Base-by-base conservation (phyloP, 371 early-diverging fungal genomes). In the Apophysomyces sp. region DNA sequence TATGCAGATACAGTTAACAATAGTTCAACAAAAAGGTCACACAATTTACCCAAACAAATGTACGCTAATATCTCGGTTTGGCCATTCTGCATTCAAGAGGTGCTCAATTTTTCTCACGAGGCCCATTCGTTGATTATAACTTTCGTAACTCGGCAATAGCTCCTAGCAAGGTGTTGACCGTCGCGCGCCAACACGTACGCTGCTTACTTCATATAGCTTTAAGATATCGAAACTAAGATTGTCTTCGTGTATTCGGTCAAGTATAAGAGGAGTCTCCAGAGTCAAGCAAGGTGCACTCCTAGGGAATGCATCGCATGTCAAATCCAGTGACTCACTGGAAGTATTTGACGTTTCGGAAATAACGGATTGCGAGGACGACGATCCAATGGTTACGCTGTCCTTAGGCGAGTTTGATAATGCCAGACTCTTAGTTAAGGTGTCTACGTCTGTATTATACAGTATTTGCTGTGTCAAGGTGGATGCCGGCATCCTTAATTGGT, bases 41-140 rank as follows among this genome's bases (percentile, higher is more conserved):
- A 29, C 12, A 41, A 16, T 37, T 41, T 80, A 84, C 73, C 89
- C 89, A 73, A 89, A 89, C 40, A 89, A 70, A 64, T 87, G 81
- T 3, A 82, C 81, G 52, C 81, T 78, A 26, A 89, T 77, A 55
- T 86, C 78, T 39, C 72, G 74, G 49, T 67, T 73, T 6, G 85
- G 86, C 77, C 82, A 89, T 73, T 88, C 89, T 8, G 53, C 62
- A 49, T 79, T 78, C 62, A 89, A 64, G 4, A 89, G 61, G 5
- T 62, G 62, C 32, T 85, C 78, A 52, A 89, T 79, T 67, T 85
- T 85, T 3, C 70, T 63, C 6, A 87, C 79, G 66, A 87, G 82
- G 24, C 69, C 59, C 29, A 68, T 69, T 52, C 87, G 81, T 29
- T 74, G 65, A 49, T 83, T 79, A 56, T 80, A 68, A 62, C 88